phyloP scores from a whole-genome alignment of 495 filamentous ascomycete genomes.

The Filosporella fistucella region DNA sequence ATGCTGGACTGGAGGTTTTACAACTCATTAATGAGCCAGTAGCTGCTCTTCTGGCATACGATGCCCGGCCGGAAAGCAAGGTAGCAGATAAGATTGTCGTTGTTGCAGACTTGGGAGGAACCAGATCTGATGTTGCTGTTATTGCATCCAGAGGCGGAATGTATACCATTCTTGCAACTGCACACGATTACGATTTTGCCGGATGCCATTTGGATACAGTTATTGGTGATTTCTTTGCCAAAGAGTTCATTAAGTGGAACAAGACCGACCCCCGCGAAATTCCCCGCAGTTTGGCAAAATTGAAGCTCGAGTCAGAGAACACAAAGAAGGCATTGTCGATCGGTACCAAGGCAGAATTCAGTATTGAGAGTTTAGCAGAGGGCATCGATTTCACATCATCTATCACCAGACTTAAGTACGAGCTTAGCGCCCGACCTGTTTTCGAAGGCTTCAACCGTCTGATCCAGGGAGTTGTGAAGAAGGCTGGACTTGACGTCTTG shows the following conservation, averaged over 20 bases:
- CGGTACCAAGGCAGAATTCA: constrained; percentile 82
- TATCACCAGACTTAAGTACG: constrained; percentile 89
- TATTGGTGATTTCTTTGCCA: constrained; percentile 92
- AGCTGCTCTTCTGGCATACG: constrained; percentile 86
- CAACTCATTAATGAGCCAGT: constrained; percentile 94
- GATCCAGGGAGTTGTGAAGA: constrained; percentile 79
- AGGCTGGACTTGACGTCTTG: constrained; percentile 86
- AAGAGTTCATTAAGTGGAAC: constrained; percentile 96
- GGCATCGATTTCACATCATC: constrained; percentile 88
- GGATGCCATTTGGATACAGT: constrained; percentile 81
- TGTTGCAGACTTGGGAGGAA: constrained; percentile 91
- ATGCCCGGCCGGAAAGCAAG: constrained; percentile 73
- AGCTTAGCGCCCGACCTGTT: constrained; percentile 78
- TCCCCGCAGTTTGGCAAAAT: constrained; percentile 77
- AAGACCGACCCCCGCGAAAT: constrained; percentile 83
- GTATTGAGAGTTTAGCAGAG: constrained; percentile 80
- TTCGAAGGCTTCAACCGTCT: constrained; percentile 83
- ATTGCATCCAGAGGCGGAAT: constrained; percentile 89
- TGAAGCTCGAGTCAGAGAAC: constrained; percentile 85
- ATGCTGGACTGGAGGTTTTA: constrained; percentile 80
- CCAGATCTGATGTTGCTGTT: constrained; percentile 85
- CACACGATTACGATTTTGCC: constrained; percentile 89
- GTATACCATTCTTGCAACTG: constrained; percentile 91
- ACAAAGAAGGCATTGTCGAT: constrained; percentile 87
- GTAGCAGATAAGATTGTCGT: constrained; percentile 82